Evolutionary conservation across 352 stramenopile genomes (phyloP).

Genomic region (Phytopythium helicoides): DNA sequence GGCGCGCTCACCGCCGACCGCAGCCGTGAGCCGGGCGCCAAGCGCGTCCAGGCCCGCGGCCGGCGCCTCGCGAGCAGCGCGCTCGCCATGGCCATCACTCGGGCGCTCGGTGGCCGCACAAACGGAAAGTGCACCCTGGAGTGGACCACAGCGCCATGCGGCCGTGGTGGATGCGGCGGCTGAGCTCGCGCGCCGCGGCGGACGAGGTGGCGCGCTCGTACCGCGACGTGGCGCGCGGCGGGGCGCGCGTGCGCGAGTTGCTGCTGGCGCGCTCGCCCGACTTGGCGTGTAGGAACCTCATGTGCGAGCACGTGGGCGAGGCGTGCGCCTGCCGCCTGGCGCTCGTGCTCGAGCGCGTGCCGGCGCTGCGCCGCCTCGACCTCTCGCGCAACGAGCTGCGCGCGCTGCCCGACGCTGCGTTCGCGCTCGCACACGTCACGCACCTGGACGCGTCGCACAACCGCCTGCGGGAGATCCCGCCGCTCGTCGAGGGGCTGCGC

Average conservation of each 20-base stretch:
- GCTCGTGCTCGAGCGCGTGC: constrained; percentile 71
- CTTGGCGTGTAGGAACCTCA: constrained; percentile 89
- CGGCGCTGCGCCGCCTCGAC: constrained; percentile 63
- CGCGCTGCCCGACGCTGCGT: constrained; percentile 74
- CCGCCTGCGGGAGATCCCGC: constrained; percentile 44
- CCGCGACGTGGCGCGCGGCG: constrained; percentile 63
- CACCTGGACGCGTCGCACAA: constrained; percentile 72
- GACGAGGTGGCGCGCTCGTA: constrained; percentile 47
- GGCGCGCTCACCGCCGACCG: constrained; percentile 2
- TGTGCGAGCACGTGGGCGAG: constrained; percentile 89
- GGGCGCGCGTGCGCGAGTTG: constrained; percentile 47
- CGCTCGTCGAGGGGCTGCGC: constrained; percentile 37
- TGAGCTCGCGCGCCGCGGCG: no score
- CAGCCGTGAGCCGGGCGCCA: not conserved
- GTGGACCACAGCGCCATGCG: not conserved
- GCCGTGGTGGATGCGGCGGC: no score
- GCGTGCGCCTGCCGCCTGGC: constrained; percentile 84
- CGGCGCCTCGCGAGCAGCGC: no score
- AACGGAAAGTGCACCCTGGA: no score
- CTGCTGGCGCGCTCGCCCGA: constrained; percentile 77
- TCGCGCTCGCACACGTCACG: constrained; percentile 55
- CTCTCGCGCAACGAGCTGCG: constrained; percentile 76
- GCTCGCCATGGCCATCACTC: no score
- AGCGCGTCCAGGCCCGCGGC: no score
- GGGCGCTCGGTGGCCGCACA: no score